These are phyloP conservation scores for Cylindrotheca fusiformis DNA, from an alignment of 108 stramenopile species.

Conservation along the genomic window DNA sequence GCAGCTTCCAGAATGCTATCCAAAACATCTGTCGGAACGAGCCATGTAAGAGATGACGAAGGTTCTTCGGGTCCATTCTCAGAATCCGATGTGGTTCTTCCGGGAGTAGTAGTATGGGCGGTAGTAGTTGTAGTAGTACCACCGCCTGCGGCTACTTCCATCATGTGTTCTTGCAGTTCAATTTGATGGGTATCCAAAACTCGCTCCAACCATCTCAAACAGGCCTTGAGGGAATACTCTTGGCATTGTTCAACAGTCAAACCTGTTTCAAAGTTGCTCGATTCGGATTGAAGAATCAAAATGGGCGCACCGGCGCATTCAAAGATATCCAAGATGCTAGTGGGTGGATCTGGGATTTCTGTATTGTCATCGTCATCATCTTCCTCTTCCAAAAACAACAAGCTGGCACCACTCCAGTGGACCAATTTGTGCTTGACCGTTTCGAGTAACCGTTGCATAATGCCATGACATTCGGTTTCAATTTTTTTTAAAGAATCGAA, in stretches of 20 bases:
- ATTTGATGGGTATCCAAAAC: conserved; percentile 54
- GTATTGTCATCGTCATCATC: conserved; percentile 14
- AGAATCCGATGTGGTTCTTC: conserved; percentile 3
- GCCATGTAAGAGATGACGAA: conserved; percentile 4
- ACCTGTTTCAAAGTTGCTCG: neutral
- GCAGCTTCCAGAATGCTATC: conserved; percentile 75
- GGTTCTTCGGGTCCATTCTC: conserved; percentile 1
- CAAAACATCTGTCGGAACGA: conserved; percentile 60
- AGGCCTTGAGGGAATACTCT: conserved; percentile 56
- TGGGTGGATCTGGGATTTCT: conserved; percentile 49
- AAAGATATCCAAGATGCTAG: conserved; percentile 69
- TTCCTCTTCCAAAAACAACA: conserved; percentile 10
- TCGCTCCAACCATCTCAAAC: conserved; percentile 54
- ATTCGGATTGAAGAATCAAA: conserved; percentile 36
- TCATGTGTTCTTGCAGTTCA: conserved; percentile 37
- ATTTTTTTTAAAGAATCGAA: conserved; percentile 81
- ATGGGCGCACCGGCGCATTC: conserved; percentile 79
- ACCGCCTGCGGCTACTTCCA: neutral
- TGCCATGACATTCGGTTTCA: conserved; percentile 69
- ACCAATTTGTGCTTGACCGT: conserved; percentile 50
- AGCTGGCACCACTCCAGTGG: conserved; percentile 59
- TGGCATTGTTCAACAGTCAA: conserved; percentile 45
- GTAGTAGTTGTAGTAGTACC: no score
- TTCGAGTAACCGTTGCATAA: conserved; percentile 47
- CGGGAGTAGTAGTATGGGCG: conserved; percentile 3